Percentiles rank a stretch among this genome's conserved stretches.
Conservation (phyloP, 2,329 filamentous ascomycete species). For the Aspergillus felis region DNA sequence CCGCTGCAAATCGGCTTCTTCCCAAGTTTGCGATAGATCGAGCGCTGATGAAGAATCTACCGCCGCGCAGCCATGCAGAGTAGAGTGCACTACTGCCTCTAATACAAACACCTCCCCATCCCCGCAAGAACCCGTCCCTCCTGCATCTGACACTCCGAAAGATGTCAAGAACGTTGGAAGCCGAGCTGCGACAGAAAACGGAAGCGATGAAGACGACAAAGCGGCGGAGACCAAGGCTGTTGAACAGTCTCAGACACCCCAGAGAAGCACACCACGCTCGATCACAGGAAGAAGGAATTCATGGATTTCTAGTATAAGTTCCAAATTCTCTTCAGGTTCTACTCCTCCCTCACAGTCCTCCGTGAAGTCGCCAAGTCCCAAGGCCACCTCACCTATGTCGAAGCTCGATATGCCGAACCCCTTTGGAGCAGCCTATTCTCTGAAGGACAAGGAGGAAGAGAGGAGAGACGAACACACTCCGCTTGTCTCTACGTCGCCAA, state of each 20-base stretch:
- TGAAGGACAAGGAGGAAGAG: slow-evolving; percentile 43
- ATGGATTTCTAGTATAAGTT: slow-evolving; percentile 91
- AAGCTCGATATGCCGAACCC: slow-evolving; percentile 41
- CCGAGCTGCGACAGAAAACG: slow-evolving; percentile 13
- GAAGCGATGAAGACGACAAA: slow-evolving; percentile 16
- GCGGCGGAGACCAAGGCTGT: slow-evolving; percentile 19
- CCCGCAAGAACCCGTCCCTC: slow-evolving; percentile 10
- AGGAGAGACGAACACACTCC: slow-evolving; percentile 30
- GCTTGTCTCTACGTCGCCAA: slow-evolving; percentile 64
- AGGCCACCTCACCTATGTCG: slow-evolving; percentile 28
- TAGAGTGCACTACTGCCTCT: slow-evolving; percentile 21
- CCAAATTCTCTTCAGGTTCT: slow-evolving; percentile 71
- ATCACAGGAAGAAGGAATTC: slow-evolving; percentile 62
- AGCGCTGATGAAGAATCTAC: slow-evolving; percentile 19
- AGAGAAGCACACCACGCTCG: slow-evolving; percentile 27
- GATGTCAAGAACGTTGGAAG: slow-evolving; percentile 12
- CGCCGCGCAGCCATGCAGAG: slow-evolving; percentile 11
- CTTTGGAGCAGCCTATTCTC: slow-evolving; percentile 41
- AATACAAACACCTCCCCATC: slow-evolving; percentile 19
- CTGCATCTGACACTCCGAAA: slow-evolving; percentile 11
- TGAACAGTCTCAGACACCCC: slow-evolving; percentile 16
- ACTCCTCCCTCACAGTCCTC: slow-evolving; percentile 38
- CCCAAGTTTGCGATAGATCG: slow-evolving; percentile 26
- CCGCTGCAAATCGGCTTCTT: slow-evolving; percentile 34
- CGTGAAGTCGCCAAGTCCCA: slow-evolving; percentile 30